phyloP scores from a whole-genome alignment of 2,329 filamentous ascomycete species.

The Exophiala sideris region DNA sequence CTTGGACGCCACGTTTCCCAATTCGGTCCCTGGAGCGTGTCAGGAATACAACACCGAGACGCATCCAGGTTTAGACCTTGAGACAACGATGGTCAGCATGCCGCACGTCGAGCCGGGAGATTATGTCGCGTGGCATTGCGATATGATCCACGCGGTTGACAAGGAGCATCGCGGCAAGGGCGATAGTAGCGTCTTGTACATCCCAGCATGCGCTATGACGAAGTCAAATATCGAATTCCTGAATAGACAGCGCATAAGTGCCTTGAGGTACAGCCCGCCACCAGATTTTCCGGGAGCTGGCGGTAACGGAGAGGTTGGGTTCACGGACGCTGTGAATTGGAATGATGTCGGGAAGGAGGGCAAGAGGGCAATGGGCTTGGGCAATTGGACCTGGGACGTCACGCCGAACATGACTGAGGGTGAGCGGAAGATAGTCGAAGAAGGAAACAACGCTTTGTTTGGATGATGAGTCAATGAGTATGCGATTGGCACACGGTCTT shows the following conservation, averaged over 20 bases:
- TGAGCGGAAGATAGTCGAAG: slow-evolving; percentile 50
- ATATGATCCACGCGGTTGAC: slow-evolving; percentile 75
- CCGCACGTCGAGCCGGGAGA: slow-evolving; percentile 68
- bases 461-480: slow-evolving; percentile 8
- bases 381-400: slow-evolving; percentile 47
- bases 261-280: slow-evolving; percentile 63
- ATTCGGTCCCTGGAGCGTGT: slow-evolving; percentile 64
- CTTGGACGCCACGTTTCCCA: slow-evolving; percentile 59
- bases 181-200: slow-evolving; percentile 85
- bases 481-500: neutral
- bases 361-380: slow-evolving; percentile 55
- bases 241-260: slow-evolving; percentile 66
- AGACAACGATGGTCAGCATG: slow-evolving; percentile 67
- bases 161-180: slow-evolving; percentile 65
- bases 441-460: slow-evolving; percentile 56
- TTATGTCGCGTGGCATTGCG: slow-evolving; percentile 60
- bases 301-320: slow-evolving; percentile 41
- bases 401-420: slow-evolving; percentile 47
- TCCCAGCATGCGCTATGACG: slow-evolving; percentile 80
- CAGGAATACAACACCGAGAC: slow-evolving; percentile 64
- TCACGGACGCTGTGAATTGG: slow-evolving; percentile 40
- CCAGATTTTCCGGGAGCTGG: slow-evolving; percentile 66
- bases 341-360: slow-evolving; percentile 43
- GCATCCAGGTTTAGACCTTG: slow-evolving; percentile 68
- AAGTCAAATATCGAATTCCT: slow-evolving; percentile 70